Evolutionary conservation across 257 asterid species (phyloP).

Genomic region (Cordia subcordata): DNA sequence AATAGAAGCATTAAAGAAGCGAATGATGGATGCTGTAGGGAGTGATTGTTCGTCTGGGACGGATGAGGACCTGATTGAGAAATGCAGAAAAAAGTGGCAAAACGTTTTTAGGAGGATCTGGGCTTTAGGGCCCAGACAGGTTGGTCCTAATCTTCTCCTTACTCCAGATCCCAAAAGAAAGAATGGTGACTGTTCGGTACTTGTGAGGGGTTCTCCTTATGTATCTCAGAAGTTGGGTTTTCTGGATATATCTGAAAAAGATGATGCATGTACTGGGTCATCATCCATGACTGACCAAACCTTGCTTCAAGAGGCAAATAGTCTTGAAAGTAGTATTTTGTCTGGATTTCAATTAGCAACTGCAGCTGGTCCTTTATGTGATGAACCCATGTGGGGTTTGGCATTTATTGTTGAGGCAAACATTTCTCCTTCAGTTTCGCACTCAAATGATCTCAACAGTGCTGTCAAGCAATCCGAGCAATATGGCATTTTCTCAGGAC

Average conservation of each 20-base stretch:
- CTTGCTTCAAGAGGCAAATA: slow-evolving; percentile 54
- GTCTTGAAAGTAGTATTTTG: slow-evolving; percentile 75
- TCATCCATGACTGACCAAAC: slow-evolving; percentile 28
- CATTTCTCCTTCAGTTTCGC: slow-evolving; percentile 37
- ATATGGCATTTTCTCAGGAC: slow-evolving; percentile 76
- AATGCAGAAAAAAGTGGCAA: slow-evolving; percentile 49
- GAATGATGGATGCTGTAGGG: slow-evolving; percentile 69
- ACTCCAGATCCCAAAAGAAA: slow-evolving; percentile 44
- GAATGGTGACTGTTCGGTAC: slow-evolving; percentile 44
- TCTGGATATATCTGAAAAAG: slow-evolving; percentile 22
- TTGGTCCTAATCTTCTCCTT: slow-evolving; percentile 85
- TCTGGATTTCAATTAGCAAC: slow-evolving; percentile 96
- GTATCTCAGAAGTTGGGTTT: slow-evolving; percentile 70
- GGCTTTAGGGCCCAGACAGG: slow-evolving; percentile 91
- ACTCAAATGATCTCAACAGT: slow-evolving; percentile 32
- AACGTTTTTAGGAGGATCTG: slow-evolving; percentile 65
- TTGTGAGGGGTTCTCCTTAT: slow-evolving; percentile 57
- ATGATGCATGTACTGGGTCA: slow-evolving; percentile 25
- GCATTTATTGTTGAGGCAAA: slow-evolving; percentile 63
- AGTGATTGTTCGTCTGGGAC: slow-evolving; percentile 41
- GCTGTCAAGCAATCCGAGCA: slow-evolving; percentile 53
- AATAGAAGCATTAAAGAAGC: slow-evolving; percentile 60
- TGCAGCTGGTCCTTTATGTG: slow-evolving; percentile 89
- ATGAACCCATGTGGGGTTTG: slow-evolving; percentile 97
- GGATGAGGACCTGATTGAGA: slow-evolving; percentile 58